A percentile compares a stretch with the other conserved stretches of the same genome.
phyloP scores from a whole-genome alignment of 805 yeast species.

The Isabelozyma gotoi region DNA sequence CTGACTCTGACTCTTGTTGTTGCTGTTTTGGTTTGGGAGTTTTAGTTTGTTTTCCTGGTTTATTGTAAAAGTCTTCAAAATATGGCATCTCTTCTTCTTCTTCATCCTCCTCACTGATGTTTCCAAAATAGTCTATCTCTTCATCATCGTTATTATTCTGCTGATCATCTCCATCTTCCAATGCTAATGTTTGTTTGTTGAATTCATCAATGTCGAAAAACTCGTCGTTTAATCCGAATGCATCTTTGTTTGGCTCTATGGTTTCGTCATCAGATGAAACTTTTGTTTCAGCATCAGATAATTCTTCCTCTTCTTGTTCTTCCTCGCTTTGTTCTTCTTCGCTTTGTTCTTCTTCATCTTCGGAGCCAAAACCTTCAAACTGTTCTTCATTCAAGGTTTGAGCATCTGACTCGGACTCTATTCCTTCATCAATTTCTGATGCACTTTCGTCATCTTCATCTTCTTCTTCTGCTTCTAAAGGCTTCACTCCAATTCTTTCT shows the following conservation, averaged over 20 bases:
- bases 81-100: conserved; percentile 59
- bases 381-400: conserved; percentile 33
- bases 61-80: conserved; percentile 67
- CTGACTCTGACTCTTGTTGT: conserved; percentile 26
- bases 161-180: conserved; percentile 37
- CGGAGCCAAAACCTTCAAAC: conserved; percentile 54
- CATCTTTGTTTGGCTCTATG: conserved; percentile 39
- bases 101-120: conserved; percentile 34
- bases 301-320: conserved; percentile 17
- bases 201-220: conserved; percentile 85
- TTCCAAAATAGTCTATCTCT: conserved; percentile 45
- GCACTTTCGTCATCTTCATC: conserved; percentile 22
- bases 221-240: conserved; percentile 73
- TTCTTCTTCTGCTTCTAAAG: conserved; percentile 22
- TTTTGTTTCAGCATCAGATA: conserved; percentile 9
- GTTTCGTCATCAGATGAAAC: conserved; percentile 12
- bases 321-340: conserved; percentile 26
- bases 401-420: conserved; percentile 21
- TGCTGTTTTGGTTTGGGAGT: conserved; percentile 4
- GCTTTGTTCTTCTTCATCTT: conserved; percentile 44
- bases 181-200: conserved; percentile 68
- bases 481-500: conserved; percentile 19
- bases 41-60: conserved; percentile 30
- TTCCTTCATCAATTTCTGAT: conserved; percentile 19
- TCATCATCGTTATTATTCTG: conserved; percentile 29